A percentile compares a stretch with the other conserved stretches of the same genome.
phyloP scores from a whole-genome alignment of 2,329 filamentous ascomycete genomes.

The Epichloe typhina region DNA sequence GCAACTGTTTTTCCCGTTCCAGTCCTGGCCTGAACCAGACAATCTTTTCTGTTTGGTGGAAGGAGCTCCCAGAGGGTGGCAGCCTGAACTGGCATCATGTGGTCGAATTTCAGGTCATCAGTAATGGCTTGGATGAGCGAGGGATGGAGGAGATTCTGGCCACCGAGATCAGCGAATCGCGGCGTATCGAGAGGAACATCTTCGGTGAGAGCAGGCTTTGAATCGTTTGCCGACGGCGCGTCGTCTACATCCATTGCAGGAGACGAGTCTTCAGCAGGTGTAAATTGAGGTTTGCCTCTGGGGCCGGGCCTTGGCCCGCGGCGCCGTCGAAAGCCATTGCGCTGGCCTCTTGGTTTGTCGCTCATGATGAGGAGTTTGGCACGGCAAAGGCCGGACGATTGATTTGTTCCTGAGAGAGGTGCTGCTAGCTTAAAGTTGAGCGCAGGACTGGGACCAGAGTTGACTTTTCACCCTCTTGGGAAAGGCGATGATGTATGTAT shows the following conservation, averaged over 20 bases:
- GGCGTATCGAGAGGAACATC: slow-evolving; percentile 29
- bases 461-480: background rate
- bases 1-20: slow-evolving; percentile 80
- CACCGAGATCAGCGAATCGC: slow-evolving; percentile 31
- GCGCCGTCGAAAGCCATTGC: slow-evolving; percentile 1
- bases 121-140: slow-evolving; percentile 34
- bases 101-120: slow-evolving; percentile 34
- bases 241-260: background rate
- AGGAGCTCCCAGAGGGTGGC: slow-evolving; percentile 36
- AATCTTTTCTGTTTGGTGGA: slow-evolving; percentile 30
- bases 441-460: background rate
- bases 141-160: slow-evolving; percentile 28
- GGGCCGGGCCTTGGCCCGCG: slow-evolving; percentile 1
- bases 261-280: background rate
- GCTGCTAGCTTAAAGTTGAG: too few species aligned
- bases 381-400: too few species aligned
- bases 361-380: background rate
- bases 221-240: background rate
- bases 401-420: too few species aligned
- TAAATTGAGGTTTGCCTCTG: background rate
- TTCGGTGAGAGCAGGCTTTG: slow-evolving; percentile 8
- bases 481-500: background rate
- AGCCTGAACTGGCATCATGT: slow-evolving; percentile 43
- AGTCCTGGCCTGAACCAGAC: slow-evolving; percentile 72
- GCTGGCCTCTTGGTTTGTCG: slow-evolving; percentile 1